These are phyloP conservation scores for Botryosphaeria dothidea DNA, from an alignment of 2,329 filamentous ascomycete genomes.

Conservation along the genomic window DNA sequence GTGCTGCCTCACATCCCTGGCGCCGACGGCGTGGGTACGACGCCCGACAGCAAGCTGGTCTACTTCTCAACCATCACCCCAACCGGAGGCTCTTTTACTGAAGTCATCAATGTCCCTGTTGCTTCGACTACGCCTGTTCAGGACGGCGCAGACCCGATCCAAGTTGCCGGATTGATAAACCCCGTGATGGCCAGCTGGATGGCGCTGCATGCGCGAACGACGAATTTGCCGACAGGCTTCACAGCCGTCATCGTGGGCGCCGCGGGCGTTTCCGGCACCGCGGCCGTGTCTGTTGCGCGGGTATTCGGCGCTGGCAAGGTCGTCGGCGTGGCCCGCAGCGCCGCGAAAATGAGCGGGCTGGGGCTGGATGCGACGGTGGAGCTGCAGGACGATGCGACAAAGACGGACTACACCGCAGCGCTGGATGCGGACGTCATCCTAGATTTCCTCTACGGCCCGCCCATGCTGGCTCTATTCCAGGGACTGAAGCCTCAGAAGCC, in stretches of 20 bases:
- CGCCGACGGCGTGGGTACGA: slow-evolving; percentile 54
- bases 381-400: slow-evolving; percentile 38
- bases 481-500: slow-evolving; percentile 44
- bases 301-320: slow-evolving; percentile 52
- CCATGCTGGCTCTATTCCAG: slow-evolving; percentile 41
- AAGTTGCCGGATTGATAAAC: slow-evolving; percentile 57
- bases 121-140: slow-evolving; percentile 40
- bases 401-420: slow-evolving; percentile 51
- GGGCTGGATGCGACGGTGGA: slow-evolving; percentile 50
- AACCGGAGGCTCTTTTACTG: slow-evolving; percentile 46
- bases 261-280: slow-evolving; percentile 53
- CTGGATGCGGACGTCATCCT: slow-evolving; percentile 56
- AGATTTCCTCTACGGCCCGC: slow-evolving; percentile 57
- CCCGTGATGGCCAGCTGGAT: slow-evolving; percentile 60
- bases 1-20: slow-evolving; percentile 55
- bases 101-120: slow-evolving; percentile 51
- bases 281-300: slow-evolving; percentile 52
- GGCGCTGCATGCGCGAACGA: slow-evolving; percentile 52
- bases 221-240: slow-evolving; percentile 43
- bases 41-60: slow-evolving; percentile 48
- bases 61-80: slow-evolving; percentile 50
- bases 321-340: slow-evolving; percentile 54
- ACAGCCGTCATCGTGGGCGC: slow-evolving; percentile 55
- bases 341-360: slow-evolving; percentile 43
- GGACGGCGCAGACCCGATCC: slow-evolving; percentile 47